phyloP scores from a whole-genome alignment of 768 basidiomycete genomes.

The Agaricus subrufescens region DNA sequence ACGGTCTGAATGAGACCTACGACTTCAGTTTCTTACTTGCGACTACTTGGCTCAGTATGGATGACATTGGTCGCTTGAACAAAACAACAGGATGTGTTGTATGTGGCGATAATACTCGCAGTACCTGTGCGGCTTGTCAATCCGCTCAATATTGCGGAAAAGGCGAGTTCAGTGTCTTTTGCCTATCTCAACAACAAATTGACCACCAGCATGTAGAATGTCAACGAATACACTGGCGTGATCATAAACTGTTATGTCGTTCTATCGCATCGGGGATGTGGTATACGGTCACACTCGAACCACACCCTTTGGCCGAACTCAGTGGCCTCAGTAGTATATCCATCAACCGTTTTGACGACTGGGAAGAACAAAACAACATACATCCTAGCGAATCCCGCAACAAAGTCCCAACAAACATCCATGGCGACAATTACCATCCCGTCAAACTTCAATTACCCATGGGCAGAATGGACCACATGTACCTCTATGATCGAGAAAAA shows the following conservation, averaged over 20 bases:
- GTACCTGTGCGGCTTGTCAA: slow-evolving; percentile 30
- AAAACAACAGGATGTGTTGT: slow-evolving; percentile 30
- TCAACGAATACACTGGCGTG: slow-evolving; percentile 35
- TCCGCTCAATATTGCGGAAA: slow-evolving; percentile 30
- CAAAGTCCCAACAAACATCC: slow-evolving; percentile 23
- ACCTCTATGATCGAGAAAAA: slow-evolving; percentile 37
- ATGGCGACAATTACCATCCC: slow-evolving; percentile 30
- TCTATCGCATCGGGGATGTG: slow-evolving; percentile 35
- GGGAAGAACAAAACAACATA: too few species aligned
- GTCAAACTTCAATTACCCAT: slow-evolving; percentile 32
- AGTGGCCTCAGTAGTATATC: background rate
- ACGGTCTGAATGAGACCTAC: background rate
- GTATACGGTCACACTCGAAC: slow-evolving; percentile 23
- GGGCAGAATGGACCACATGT: slow-evolving; percentile 15
- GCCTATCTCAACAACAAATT: too few species aligned
- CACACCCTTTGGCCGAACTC: background rate
- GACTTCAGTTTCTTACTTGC: slow-evolving; percentile 25
- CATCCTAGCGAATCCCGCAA: background rate
- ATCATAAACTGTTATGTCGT: slow-evolving; percentile 30
- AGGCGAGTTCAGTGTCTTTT: slow-evolving; percentile 17
- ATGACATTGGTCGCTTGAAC: slow-evolving; percentile 32
- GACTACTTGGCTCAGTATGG: slow-evolving; percentile 30
- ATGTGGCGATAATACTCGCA: slow-evolving; percentile 29
- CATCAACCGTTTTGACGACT: background rate
- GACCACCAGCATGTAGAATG: slow-evolving; percentile 23